These are phyloP conservation scores for Coemansia sp. DNA, from an alignment of 192 early-diverging fungal genomes.

Conservation along the genomic window DNA sequence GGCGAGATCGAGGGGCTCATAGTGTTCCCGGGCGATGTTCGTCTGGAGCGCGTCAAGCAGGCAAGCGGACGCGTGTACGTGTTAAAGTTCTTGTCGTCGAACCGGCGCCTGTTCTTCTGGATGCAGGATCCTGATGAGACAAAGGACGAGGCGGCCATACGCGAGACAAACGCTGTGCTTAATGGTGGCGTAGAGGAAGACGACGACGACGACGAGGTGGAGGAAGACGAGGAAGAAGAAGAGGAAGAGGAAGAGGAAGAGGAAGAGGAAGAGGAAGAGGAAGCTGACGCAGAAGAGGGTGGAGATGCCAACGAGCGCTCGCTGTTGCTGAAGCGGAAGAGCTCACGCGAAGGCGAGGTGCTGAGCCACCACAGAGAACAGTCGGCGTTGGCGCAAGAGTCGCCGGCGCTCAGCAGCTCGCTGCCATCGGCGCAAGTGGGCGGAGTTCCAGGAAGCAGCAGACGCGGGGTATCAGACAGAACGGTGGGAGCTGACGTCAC, in stretches of 20 bases:
- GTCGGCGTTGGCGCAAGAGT: constrained; percentile 35
- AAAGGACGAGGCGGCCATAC: constrained; percentile 59
- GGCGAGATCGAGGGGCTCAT: constrained; percentile 62
- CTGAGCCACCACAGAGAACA: constrained; percentile 42
- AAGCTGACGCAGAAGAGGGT: constrained; percentile 10
- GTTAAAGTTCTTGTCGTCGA: constrained; percentile 78
- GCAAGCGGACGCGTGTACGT: constrained; percentile 73
- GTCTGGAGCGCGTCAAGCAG: constrained; percentile 59
- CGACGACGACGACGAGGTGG: constrained; percentile 16
- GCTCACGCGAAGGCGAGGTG: constrained; percentile 25
- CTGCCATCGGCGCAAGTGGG: constrained; percentile 41
- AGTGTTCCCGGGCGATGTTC: constrained; percentile 77
- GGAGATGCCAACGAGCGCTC: neutral
- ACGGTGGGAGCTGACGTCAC: constrained; percentile 34
- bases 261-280: constrained; percentile 13
- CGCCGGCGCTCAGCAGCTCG: constrained; percentile 10
- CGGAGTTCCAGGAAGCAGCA: constrained; percentile 25
- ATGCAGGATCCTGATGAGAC: constrained; percentile 68
- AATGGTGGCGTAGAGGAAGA: constrained; percentile 28
- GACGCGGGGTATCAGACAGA: constrained; percentile 17
- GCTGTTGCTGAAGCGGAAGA: constrained; percentile 8
- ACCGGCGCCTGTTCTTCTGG: constrained; percentile 81
- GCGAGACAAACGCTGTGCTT: constrained; percentile 61
- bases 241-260: constrained; percentile 12
- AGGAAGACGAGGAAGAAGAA: constrained; percentile 20